These are phyloP conservation scores for Ophiocordyceps camponoti-rufipedis DNA, from an alignment of 2,329 filamentous ascomycete genomes.

Conservation along the genomic window DNA sequence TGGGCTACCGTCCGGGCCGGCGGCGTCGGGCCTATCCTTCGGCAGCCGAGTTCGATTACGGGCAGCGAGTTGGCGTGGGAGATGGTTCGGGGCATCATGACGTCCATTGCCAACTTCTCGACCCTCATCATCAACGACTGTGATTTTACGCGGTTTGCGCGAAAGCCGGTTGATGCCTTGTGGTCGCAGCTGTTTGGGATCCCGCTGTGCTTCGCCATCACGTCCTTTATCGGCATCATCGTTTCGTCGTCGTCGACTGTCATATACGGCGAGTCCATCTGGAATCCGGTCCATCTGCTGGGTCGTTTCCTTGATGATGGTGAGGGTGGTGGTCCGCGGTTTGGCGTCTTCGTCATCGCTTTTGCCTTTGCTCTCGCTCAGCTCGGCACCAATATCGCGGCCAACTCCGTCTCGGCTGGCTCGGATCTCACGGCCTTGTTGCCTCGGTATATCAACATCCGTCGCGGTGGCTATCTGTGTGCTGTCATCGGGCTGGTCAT, in stretches of 20 bases:
- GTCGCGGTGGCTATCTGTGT: constrained; percentile 74
- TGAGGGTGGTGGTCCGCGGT: constrained; percentile 42
- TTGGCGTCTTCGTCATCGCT: constrained; percentile 59
- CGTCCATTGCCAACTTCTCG: constrained; percentile 76
- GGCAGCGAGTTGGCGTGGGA: constrained; percentile 64
- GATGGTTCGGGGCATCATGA: constrained; percentile 75
- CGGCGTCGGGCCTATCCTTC: constrained; percentile 67
- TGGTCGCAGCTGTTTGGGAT: constrained; percentile 68
- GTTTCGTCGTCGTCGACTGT: constrained; percentile 56
- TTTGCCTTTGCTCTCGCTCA: constrained; percentile 59
- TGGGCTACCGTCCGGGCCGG: constrained; percentile 72
- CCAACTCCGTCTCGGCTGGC: constrained; percentile 69
- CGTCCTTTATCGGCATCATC: constrained; percentile 69
- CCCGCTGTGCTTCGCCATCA: constrained; percentile 54
- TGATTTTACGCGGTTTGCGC: constrained; percentile 72
- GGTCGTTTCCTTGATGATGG: constrained; percentile 51
- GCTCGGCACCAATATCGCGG: constrained; percentile 72
- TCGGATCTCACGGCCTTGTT: constrained; percentile 69
- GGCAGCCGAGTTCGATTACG: constrained; percentile 41
- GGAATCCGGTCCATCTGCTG: constrained; percentile 55
- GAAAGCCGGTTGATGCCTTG: constrained; percentile 55
- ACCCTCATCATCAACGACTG: constrained; percentile 70
- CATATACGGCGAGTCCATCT: constrained; percentile 49
- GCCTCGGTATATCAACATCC: constrained; percentile 67
- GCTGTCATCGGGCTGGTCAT: constrained; percentile 65